Conservation (phyloP, 2,329 filamentous ascomycete genomes). For the Sarocladium brachiariae region DNA sequence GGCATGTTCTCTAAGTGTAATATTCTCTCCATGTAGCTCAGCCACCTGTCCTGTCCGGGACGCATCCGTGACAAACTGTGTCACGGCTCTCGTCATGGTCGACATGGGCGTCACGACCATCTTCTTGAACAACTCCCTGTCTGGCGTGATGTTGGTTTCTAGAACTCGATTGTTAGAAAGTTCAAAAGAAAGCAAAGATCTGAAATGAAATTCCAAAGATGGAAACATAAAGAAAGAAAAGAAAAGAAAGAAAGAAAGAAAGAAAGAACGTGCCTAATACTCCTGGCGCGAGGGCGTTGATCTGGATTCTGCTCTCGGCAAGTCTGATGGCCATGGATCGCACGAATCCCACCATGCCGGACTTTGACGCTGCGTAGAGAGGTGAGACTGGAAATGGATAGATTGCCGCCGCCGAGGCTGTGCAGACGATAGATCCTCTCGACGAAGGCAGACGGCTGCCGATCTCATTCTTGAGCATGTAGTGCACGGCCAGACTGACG, state of each 20-base stretch:
- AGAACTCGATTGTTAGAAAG: not conserved
- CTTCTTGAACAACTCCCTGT: slow-evolving; percentile 6
- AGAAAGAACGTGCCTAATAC: not conserved
- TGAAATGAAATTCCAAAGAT: too few relatives aligned
- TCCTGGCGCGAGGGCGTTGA: slow-evolving; percentile 3
- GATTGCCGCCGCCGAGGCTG: not conserved
- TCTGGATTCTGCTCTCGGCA: not conserved
- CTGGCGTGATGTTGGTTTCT: slow-evolving; percentile 4
- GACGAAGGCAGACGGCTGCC: not conserved
- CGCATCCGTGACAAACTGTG: not conserved
- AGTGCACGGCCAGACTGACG: not conserved
- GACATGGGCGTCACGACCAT: slow-evolving; percentile 4
- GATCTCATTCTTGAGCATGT: slow-evolving; percentile 1
- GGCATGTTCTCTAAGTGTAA: not conserved
- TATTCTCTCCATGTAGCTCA: slow-evolving; percentile 1
- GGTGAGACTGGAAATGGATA: slow-evolving; percentile 3
- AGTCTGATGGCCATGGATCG: slow-evolving; percentile 2
- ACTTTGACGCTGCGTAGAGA: not conserved
- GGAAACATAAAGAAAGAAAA: too few relatives aligned
- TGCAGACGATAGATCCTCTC: not conserved
- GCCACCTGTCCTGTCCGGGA: not conserved
- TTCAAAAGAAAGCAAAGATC: too few relatives aligned
- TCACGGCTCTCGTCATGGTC: slow-evolving; percentile 1
- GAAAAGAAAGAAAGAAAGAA: too few relatives aligned
- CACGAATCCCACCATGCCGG: not conserved